These are phyloP conservation scores for Xylaria sp. DNA, from an alignment of 2,329 filamentous ascomycete species.

Conservation along the genomic window DNA sequence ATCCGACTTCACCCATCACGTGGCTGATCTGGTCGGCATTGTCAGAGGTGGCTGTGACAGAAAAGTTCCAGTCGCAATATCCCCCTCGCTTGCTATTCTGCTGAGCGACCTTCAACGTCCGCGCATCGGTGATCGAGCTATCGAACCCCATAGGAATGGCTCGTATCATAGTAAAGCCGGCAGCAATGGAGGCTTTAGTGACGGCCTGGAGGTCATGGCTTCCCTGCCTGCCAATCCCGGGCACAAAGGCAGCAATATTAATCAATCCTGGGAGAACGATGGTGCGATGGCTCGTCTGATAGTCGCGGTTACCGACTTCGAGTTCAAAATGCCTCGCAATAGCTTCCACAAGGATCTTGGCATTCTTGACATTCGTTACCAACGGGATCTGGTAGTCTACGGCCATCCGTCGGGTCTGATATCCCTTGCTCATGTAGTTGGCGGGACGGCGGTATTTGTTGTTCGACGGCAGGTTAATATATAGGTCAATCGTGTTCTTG, in stretches of 20 bases:
- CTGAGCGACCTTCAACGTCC: conserved; percentile 72
- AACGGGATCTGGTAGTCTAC: conserved; percentile 96
- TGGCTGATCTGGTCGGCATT: conserved; percentile 77
- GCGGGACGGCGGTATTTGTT: conserved; percentile 96
- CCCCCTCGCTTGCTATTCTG: conserved; percentile 68
- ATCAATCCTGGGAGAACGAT: conserved; percentile 74
- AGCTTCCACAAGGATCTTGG: conserved; percentile 94
- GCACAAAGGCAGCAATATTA: conserved; percentile 80
- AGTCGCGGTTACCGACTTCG: conserved; percentile 81
- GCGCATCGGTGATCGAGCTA: conserved; percentile 71
- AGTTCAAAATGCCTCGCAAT: conserved; percentile 88
- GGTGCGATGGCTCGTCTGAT: conserved; percentile 84
- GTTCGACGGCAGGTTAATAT: conserved; percentile 98
- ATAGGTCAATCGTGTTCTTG: conserved; percentile 97
- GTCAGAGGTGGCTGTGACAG: conserved; percentile 71
- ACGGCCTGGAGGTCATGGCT: conserved; percentile 71
- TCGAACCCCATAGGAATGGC: conserved; percentile 77
- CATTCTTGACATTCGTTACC: conserved; percentile 99
- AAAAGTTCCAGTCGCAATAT: conserved; percentile 80
- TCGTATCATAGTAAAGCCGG: conserved; percentile 80
- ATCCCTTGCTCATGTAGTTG: conserved; percentile 98
- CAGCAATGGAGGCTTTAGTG: conserved; percentile 72
- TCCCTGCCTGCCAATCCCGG: conserved; percentile 65
- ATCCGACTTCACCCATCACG: conserved; percentile 73
- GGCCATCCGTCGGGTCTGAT: conserved; percentile 95